Evolutionary conservation across 225 moss, liverwort and hornwort genomes (phyloP), one percentile per base, ranked within the genome.

Genomic region (Rhytidiadelphus loreus): DNA sequence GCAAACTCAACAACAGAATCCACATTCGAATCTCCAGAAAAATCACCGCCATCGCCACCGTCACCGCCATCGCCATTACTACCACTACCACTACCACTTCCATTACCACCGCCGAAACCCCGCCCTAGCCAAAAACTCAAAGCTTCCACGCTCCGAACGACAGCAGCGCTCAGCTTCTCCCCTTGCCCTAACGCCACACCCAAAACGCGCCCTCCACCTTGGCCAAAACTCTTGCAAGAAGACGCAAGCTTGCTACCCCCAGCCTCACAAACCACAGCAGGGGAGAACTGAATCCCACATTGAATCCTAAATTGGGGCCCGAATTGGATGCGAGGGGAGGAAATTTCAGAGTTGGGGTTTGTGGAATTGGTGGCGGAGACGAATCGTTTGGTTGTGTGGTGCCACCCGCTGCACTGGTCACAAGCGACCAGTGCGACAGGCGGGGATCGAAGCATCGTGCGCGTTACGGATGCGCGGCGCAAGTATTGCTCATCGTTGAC

Each of bases 61-160:
- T 84, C 75, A 13, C 81, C 76, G 11, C 86, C 75, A 13, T 78
- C 28, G 17, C 91, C 90, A 46, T 50, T 37, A 15, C 88, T 71
- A 28, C 90, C 64, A 62, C 88, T 71, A 28, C 90, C 64, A 62
- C 77, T 69, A 12, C 82, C 41, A 26, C 62, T 60, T 8, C 77
- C 69, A 77, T 41, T 53, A 15, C 85, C 85, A 50, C 86, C 22
- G 69, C 92, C 89, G 33, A 85, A 29, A 23, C 83, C 89, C 3
- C 39, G 44, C 8, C 84, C 37, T 30, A 91, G 50, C 83, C 87
- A 92, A 30, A 86, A 56, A 70, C 58, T 76, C 85, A 90, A 76
- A 25, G 90, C 86, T 80, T 94, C 92, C 85, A 91, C 55, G 41
- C 89, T 90, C 76, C 86, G 89, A 61, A 30, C 33, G 11, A 90